phyloP scores from a whole-genome alignment of 192 early-diverging fungal species.

The Coemansia guatemalensis region DNA sequence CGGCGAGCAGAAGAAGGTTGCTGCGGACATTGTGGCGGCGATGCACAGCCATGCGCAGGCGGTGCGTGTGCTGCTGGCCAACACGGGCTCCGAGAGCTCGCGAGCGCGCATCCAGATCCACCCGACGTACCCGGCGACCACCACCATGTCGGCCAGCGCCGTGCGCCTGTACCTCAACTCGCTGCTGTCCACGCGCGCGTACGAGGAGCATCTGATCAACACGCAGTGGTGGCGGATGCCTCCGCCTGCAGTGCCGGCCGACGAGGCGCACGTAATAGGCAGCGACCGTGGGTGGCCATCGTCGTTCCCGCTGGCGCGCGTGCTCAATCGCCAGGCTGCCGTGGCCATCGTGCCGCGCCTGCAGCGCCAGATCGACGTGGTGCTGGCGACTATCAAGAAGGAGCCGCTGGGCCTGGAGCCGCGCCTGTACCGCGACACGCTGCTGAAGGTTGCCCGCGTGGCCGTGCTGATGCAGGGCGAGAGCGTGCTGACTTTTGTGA shows the following conservation, averaged over 20 bases:
- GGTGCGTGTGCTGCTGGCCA: constrained; percentile 16
- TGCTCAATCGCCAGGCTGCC: constrained; percentile 44
- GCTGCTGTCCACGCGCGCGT: constrained; percentile 48
- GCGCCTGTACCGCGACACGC: constrained; percentile 51
- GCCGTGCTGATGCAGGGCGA: constrained; percentile 31
- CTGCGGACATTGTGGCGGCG: constrained; percentile 37
- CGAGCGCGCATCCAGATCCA: constrained; percentile 34
- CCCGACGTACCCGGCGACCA: constrained; percentile 36
- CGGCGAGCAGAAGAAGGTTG: constrained; percentile 54
- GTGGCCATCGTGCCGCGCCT: constrained; percentile 42
- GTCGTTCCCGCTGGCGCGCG: constrained; percentile 46
- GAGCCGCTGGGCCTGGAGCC: constrained; percentile 54
- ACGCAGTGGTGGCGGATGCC: constrained; percentile 51
- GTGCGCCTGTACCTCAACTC: constrained; percentile 56
- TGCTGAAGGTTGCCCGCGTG: constrained; percentile 40
- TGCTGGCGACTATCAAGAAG: constrained; percentile 38
- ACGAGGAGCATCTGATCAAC: constrained; percentile 54
- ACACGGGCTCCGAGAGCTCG: background rate
- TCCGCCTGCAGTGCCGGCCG: background rate
- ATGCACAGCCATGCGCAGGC: constrained; percentile 35
- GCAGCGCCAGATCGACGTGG: constrained; percentile 45
- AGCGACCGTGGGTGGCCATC: constrained; percentile 34
- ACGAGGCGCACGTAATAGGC: constrained; percentile 23
- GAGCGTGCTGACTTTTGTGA: constrained; percentile 9
- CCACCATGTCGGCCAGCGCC: constrained; percentile 52